Evolutionary conservation across 1,284 basidiomycete species (phyloP).

Genomic region (Agroathelia rolfsii): DNA sequence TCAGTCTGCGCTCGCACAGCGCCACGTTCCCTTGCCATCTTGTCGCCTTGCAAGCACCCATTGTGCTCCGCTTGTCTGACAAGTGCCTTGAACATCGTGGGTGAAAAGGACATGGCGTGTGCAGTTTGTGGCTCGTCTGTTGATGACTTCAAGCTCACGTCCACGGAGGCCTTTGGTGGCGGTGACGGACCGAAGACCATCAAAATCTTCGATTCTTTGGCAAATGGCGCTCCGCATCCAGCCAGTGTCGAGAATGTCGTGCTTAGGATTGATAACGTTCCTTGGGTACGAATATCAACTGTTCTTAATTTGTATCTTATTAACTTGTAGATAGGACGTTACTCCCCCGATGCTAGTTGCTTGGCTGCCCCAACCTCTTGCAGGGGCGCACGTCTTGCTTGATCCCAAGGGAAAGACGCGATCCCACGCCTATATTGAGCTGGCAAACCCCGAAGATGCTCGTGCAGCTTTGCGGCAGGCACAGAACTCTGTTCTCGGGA

Average conservation of each 20-base stretch:
- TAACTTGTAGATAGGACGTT: constrained; percentile 46
- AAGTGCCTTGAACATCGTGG: constrained; percentile 74
- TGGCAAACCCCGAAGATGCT: constrained; percentile 46
- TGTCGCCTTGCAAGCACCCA: constrained; percentile 63
- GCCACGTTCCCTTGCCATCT: constrained; percentile 44
- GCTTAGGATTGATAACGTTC: constrained; percentile 74
- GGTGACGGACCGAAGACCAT: neutral
- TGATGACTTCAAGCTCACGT: constrained; percentile 50
- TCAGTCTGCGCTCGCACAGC: constrained; percentile 40
- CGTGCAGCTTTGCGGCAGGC: constrained; percentile 49
- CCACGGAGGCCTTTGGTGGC: constrained; percentile 1
- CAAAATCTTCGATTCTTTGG: constrained; percentile 1
- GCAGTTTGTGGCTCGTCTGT: constrained; percentile 64
- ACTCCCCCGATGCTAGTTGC: constrained; percentile 58
- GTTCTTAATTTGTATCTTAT: constrained; percentile 7
- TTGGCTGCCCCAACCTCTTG: constrained; percentile 61
- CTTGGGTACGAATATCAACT: constrained; percentile 51
- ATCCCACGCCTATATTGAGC: constrained; percentile 72
- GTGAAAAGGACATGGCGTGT: constrained; percentile 76
- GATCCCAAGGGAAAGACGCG: constrained; percentile 72
- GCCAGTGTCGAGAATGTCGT: constrained; percentile 39
- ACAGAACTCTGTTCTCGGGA: constrained; percentile 55
- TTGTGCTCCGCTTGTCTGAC: constrained; percentile 72
- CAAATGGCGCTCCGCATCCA: constrained; percentile 7
- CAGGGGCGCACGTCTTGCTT: constrained; percentile 63